These are phyloP conservation scores for Penicillium sp. DNA, from an alignment of 2,329 filamentous ascomycete species.

Conservation along the genomic window DNA sequence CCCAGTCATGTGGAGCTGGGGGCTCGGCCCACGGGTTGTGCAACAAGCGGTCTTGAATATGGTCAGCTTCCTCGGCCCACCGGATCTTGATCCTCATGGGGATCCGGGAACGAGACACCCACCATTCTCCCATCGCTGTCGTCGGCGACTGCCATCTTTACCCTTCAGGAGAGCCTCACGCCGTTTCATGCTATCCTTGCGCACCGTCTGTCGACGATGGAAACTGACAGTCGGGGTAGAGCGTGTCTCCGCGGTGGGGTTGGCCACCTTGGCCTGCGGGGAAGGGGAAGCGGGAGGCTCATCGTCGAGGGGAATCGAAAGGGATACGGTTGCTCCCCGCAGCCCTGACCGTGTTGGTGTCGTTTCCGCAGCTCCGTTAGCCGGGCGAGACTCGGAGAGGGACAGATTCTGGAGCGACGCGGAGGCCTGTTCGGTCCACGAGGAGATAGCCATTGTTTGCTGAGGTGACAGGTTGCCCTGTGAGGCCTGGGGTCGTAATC, in stretches of 20 bases:
- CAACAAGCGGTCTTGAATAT: constrained; percentile 70
- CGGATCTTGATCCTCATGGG: neutral
- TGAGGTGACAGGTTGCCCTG: constrained; percentile 34
- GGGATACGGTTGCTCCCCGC: constrained; percentile 59
- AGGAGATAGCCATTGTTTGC: constrained; percentile 60
- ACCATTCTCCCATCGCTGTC: constrained; percentile 96
- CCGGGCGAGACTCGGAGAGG: constrained; percentile 29
- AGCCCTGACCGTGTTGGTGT: constrained; percentile 48
- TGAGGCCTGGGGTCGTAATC: constrained; percentile 25
- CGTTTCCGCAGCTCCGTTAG: constrained; percentile 49
- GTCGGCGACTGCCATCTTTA: constrained; percentile 82
- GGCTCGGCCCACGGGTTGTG: constrained; percentile 84
- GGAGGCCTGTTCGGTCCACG: constrained; percentile 59
- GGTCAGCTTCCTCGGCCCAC: constrained; percentile 23
- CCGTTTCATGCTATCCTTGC: constrained; percentile 62
- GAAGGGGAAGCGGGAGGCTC: constrained; percentile 29
- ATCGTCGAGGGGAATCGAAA: constrained; percentile 76
- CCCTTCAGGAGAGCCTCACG: constrained; percentile 81
- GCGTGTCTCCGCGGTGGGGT: constrained; percentile 21
- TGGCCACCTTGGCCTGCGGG: constrained; percentile 29
- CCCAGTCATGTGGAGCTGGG: constrained; percentile 79
- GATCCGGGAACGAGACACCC: constrained; percentile 27
- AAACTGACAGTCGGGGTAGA: constrained; percentile 41
- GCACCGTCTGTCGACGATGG: constrained; percentile 55
- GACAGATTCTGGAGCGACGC: constrained; percentile 38